A percentile compares a stretch with the other conserved stretches of the same genome.
Conservation (phyloP, 306 rosid species). For the Lotus japonicus region DNA sequence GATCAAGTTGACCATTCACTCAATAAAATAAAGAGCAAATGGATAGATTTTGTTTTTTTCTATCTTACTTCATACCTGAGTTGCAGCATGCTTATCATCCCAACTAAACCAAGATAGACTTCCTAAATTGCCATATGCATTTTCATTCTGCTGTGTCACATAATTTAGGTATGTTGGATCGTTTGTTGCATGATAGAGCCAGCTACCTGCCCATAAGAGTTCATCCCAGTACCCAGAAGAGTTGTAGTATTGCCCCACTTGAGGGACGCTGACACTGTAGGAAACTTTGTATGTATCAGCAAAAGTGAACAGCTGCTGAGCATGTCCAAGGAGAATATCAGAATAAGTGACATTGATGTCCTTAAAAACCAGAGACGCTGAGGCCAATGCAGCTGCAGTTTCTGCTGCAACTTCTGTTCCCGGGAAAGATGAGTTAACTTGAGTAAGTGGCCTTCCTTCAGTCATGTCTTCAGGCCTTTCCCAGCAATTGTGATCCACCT, state of each 20-base stretch:
- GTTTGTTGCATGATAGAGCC: slow-evolving; percentile 67
- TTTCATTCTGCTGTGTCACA: slow-evolving; percentile 43
- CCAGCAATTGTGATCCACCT: slow-evolving; percentile 70
- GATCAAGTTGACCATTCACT: too few species aligned
- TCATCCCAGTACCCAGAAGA: slow-evolving; percentile 75
- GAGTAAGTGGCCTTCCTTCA: slow-evolving; percentile 44
- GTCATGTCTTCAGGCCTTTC: slow-evolving; percentile 58
- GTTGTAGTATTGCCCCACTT: slow-evolving; percentile 51
- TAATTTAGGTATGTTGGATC: slow-evolving; percentile 46
- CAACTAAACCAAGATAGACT: slow-evolving; percentile 62
- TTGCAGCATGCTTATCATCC: slow-evolving; percentile 77
- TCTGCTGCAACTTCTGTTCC: slow-evolving; percentile 80
- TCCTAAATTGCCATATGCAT: slow-evolving; percentile 42
- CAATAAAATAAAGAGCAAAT: too few species aligned
- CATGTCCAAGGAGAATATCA: slow-evolving; percentile 43
- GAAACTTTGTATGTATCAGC: slow-evolving; percentile 59
- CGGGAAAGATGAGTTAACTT: slow-evolving; percentile 59
- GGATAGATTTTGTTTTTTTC: too few species aligned
- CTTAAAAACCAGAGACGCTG: slow-evolving; percentile 64
- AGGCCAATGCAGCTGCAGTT: slow-evolving; percentile 71
- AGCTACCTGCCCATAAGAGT: slow-evolving; percentile 69
- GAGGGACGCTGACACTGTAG: slow-evolving; percentile 63
- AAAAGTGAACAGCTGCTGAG: slow-evolving; percentile 50
- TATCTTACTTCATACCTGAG: slow-evolving; percentile 30
- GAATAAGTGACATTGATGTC: slow-evolving; percentile 37